Evolutionary conservation across 2,329 filamentous ascomycete genomes (phyloP).

Genomic region (Diaporthe citri): DNA sequence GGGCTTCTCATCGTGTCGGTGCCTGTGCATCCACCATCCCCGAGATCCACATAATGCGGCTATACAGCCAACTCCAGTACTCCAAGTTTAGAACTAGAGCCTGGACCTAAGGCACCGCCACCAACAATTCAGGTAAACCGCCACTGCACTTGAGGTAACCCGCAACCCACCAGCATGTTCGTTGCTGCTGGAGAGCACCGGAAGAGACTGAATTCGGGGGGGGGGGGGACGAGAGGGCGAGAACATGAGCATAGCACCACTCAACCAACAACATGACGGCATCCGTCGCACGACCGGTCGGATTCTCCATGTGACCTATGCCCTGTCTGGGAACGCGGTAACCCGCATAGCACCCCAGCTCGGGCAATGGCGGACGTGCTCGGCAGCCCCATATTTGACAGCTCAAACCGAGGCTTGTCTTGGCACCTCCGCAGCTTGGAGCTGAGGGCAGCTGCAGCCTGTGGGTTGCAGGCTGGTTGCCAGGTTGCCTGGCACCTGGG

Average conservation of each 20-base stretch:
- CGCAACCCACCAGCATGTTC: not conserved
- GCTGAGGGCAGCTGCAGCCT: conserved; percentile 5
- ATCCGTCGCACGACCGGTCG: conserved; percentile 15
- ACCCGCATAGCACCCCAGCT: conserved; percentile 25
- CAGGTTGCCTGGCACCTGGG: conserved; percentile 1
- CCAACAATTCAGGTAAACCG: not conserved
- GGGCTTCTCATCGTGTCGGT: not conserved
- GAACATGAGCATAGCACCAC: not conserved
- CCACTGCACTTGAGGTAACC: conserved; percentile 21
- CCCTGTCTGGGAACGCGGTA: conserved; percentile 18
- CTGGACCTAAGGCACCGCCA: not conserved
- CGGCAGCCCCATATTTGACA: conserved; percentile 22
- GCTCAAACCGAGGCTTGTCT: conserved; percentile 26
- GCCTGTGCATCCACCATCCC: not conserved
- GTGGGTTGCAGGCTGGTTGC: not conserved
- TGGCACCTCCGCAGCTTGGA: conserved; percentile 20
- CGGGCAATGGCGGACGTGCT: conserved; percentile 20
- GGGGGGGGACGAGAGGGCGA: not conserved
- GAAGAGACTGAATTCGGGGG: not conserved
- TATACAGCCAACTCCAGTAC: not conserved
- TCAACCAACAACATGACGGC: conserved; percentile 20
- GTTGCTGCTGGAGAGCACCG: not conserved
- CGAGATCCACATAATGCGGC: conserved; percentile 18
- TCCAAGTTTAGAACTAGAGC: not conserved
- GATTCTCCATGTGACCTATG: not conserved